Conservation (phyloP, 257 asterid species). For the Nicotiana sylvestris region DNA sequence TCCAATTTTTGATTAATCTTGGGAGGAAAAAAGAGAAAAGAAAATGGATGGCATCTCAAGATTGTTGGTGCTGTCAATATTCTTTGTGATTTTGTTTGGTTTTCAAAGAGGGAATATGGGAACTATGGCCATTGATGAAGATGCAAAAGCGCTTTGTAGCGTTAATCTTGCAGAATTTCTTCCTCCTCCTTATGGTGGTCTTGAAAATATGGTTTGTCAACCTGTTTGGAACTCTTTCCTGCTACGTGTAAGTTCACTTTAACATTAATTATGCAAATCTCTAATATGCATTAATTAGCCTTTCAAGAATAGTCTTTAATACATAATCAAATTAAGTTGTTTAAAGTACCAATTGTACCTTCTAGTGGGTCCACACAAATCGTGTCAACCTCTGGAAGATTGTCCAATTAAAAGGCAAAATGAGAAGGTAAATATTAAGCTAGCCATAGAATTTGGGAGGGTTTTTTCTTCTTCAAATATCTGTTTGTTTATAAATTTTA, state of each 20-base stretch:
- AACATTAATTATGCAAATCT: not conserved
- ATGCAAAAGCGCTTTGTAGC: constrained; percentile 40
- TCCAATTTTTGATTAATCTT: constrained; percentile 4
- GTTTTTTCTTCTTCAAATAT: too few relatives aligned
- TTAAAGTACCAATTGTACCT: not conserved
- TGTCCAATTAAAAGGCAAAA: not conserved
- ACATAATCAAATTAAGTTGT: too few relatives aligned
- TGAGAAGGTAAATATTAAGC: not conserved
- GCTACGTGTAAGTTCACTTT: constrained; percentile 46
- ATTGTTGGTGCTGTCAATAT: not conserved
- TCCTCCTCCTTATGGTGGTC: constrained; percentile 69
- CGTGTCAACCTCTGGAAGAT: not conserved
- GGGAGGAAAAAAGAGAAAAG: not conserved
- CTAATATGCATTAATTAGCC: not conserved
- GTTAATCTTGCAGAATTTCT: constrained; percentile 60
- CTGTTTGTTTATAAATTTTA: too few relatives aligned
- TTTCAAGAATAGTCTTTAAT: too few relatives aligned
- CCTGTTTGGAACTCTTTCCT: constrained; percentile 84
- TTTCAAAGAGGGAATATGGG: constrained; percentile 13
- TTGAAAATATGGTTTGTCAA: constrained; percentile 69
- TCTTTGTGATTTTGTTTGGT: constrained; percentile 20
- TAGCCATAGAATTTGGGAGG: too few relatives aligned
- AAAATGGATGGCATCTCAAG: constrained; percentile 41
- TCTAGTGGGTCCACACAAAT: not conserved
- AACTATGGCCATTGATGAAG: constrained; percentile 21